phyloP scores from a whole-genome alignment of 352 stramenopile genomes.

The Phytophthora colocasiae region DNA sequence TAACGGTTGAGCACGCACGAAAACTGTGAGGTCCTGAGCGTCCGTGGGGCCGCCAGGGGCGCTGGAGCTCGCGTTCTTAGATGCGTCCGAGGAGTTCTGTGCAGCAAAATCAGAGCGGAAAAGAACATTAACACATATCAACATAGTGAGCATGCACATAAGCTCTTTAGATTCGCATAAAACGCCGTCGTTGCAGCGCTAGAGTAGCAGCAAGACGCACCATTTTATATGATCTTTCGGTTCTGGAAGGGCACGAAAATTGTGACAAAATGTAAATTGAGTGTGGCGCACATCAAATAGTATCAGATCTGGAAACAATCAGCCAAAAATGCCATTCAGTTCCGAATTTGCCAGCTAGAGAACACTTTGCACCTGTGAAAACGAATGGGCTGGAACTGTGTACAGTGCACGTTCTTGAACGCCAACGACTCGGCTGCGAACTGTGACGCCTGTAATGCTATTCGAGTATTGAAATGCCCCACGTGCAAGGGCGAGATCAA shows the following conservation, averaged over 20 bases:
- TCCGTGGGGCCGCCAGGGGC: conserved; percentile 42
- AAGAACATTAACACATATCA: conserved; percentile 6
- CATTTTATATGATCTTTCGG: conserved; percentile 29
- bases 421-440: conserved; percentile 37
- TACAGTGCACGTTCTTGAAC: conserved; percentile 57
- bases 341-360: conserved; percentile 23
- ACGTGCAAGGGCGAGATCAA: conserved; percentile 46
- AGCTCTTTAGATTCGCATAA: background rate
- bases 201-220: conserved; percentile 14
- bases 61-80: conserved; percentile 45
- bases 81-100: conserved; percentile 48
- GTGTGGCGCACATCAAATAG: conserved; percentile 1
- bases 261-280: too few relatives aligned
- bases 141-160: background rate
- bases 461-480: conserved; percentile 50
- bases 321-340: conserved; percentile 11
- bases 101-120: background rate
- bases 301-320: conserved; percentile 29
- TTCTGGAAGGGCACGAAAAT: conserved; percentile 13
- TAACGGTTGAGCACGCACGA: conserved; percentile 43
- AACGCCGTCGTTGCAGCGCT: background rate
- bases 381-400: conserved; percentile 48
- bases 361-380: conserved; percentile 3
- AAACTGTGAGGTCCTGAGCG: conserved; percentile 71
- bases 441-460: conserved; percentile 52